A percentile compares a stretch with the other conserved stretches of the same genome.
Evolutionary conservation across 2,329 filamentous ascomycete genomes (phyloP).

Genomic region (Ophiostoma sp.): DNA sequence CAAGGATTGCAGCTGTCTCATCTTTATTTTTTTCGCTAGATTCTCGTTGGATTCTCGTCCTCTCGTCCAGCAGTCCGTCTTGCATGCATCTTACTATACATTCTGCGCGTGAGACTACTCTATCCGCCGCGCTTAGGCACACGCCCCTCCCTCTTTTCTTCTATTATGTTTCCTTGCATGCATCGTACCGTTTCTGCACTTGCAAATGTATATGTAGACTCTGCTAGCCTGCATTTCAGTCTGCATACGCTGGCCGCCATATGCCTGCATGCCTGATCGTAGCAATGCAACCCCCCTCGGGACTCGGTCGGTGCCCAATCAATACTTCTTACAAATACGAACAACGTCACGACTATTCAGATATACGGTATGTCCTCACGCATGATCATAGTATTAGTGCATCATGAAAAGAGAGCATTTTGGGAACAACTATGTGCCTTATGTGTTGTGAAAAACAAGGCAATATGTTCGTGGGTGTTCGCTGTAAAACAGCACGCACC

Average conservation of each 20-base stretch:
- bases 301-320: neutral
- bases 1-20: no score
- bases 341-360: neutral
- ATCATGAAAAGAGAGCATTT: neutral
- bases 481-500: no score
- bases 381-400: no score
- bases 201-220: neutral
- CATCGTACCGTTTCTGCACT: neutral
- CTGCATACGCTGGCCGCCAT: neutral
- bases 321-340: no score
- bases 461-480: no score
- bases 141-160: neutral
- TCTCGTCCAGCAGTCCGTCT: no score
- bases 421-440: neutral
- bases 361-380: no score
- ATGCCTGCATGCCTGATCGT: slow-evolving; percentile 5
- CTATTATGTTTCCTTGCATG: neutral
- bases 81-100: no score
- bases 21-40: no score
- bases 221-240: neutral
- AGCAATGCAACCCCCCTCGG: neutral
- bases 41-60: no score
- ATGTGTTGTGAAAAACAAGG: no score
- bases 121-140: slow-evolving; percentile 1
- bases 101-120: neutral